A percentile compares a stretch with the other conserved stretches of the same genome.
Conservation (phyloP, 768 basidiomycete genomes). For the Ramaria sp. region DNA sequence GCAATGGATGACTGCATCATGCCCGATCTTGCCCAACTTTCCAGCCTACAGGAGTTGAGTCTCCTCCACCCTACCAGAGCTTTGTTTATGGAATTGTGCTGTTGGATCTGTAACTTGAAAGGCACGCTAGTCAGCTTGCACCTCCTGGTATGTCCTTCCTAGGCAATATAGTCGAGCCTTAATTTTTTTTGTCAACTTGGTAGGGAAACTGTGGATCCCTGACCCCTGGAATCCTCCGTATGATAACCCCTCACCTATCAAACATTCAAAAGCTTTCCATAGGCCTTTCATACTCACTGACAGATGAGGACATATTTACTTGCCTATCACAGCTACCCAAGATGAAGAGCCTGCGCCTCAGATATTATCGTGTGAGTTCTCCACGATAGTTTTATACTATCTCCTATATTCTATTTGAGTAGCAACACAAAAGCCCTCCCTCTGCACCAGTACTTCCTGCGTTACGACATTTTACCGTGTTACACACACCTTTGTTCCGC, state of each 20-base stretch:
- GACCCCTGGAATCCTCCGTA: conserved; percentile 45
- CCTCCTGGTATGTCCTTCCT: conserved; percentile 28
- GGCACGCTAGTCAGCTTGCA: conserved; percentile 27
- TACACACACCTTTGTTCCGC: conserved; percentile 14
- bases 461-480: conserved; percentile 24
- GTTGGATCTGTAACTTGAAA: conserved; percentile 31
- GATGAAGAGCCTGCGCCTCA: conserved; percentile 30
- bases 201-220: conserved; percentile 54
- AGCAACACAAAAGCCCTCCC: conserved; percentile 28
- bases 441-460: conserved; percentile 14
- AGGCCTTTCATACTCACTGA: conserved; percentile 50
- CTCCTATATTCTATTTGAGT: conserved; percentile 18
- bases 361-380: conserved; percentile 39
- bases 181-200: neutral
- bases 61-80: conserved; percentile 15
- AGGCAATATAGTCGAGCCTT: neutral
- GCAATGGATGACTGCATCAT: conserved; percentile 9
- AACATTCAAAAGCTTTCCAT: conserved; percentile 29
- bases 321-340: conserved; percentile 32
- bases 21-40: conserved; percentile 10
- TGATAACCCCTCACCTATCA: conserved; percentile 27
- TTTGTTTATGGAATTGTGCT: conserved; percentile 17
- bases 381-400: neutral
- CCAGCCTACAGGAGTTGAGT: conserved; percentile 13
- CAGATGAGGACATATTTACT: conserved; percentile 38